A percentile compares a stretch with the other conserved stretches of the same genome.
These are phyloP conservation scores for Soucietia sequanensis DNA, from an alignment of 805 yeast genomes.

Conservation along the genomic window DNA sequence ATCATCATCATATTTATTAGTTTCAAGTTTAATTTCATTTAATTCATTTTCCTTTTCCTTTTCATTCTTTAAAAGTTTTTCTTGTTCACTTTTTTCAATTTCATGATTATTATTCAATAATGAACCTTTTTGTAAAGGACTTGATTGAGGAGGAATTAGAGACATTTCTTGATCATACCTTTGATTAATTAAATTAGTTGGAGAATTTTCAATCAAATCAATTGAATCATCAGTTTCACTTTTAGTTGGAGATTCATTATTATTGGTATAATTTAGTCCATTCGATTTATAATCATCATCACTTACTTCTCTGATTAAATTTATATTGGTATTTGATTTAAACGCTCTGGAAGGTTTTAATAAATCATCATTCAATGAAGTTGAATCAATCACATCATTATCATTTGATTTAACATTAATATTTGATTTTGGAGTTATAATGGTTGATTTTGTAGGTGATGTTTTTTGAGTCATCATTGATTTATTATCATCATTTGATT, in stretches of 20 bases:
- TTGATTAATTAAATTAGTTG: slow-evolving; percentile 17
- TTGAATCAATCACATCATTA: background rate
- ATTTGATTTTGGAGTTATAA: background rate
- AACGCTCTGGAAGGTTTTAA: background rate
- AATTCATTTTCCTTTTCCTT: too few relatives aligned
- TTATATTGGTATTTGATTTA: slow-evolving; percentile 5
- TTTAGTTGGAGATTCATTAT: slow-evolving; percentile 1
- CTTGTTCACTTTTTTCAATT: too few relatives aligned
- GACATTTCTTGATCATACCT: slow-evolving; percentile 29
- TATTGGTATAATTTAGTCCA: background rate
- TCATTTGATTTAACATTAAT: too few relatives aligned
- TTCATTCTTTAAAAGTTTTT: too few relatives aligned
- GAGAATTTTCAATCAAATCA: slow-evolving; percentile 23
- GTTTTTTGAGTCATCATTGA: background rate
- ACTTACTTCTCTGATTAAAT: slow-evolving; percentile 30
- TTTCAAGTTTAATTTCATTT: background rate
- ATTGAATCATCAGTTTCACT: slow-evolving; percentile 12
- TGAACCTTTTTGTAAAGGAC: background rate
- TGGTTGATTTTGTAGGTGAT: background rate
- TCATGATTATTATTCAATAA: too few relatives aligned
- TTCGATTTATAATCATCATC: slow-evolving; percentile 15
- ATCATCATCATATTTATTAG: slow-evolving; percentile 5
- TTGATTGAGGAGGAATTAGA: slow-evolving; percentile 18
- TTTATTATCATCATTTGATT: background rate
- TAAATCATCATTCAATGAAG: background rate